Conservation (phyloP, 2,329 filamentous ascomycete species). For the Fusarium sarcochroum region DNA sequence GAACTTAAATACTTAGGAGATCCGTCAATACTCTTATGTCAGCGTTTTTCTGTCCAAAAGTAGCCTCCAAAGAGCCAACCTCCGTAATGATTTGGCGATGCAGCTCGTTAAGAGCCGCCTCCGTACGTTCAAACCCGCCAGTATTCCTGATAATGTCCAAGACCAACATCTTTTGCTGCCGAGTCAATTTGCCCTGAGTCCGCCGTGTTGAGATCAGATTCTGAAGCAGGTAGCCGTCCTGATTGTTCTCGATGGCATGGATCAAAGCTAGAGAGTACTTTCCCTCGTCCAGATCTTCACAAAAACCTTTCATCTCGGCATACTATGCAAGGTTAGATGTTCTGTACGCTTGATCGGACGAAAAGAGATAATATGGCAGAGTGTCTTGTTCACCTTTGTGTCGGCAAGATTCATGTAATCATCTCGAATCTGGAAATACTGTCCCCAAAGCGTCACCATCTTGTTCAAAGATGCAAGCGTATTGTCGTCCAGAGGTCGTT, state of each 20-base stretch:
- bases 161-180: background rate
- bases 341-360: background rate
- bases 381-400: background rate
- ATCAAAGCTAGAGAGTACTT: conserved; percentile 11
- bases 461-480: background rate
- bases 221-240: background rate
- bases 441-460: background rate
- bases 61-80: too few species aligned
- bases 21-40: too few species aligned
- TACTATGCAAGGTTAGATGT: background rate
- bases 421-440: conserved; percentile 16
- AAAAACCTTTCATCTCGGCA: conserved; percentile 12
- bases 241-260: background rate
- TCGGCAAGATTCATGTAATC: conserved; percentile 16
- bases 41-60: too few species aligned
- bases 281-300: conserved; percentile 10
- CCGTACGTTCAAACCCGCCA: background rate
- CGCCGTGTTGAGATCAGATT: background rate
- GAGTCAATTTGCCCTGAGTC: background rate
- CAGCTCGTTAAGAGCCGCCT: background rate
- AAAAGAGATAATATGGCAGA: too few species aligned
- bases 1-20: too few species aligned
- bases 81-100: too few species aligned
- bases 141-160: background rate
- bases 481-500: background rate